phyloP scores from a whole-genome alignment of 163 green algal genomes.

The Scenedesmus sp. region DNA sequence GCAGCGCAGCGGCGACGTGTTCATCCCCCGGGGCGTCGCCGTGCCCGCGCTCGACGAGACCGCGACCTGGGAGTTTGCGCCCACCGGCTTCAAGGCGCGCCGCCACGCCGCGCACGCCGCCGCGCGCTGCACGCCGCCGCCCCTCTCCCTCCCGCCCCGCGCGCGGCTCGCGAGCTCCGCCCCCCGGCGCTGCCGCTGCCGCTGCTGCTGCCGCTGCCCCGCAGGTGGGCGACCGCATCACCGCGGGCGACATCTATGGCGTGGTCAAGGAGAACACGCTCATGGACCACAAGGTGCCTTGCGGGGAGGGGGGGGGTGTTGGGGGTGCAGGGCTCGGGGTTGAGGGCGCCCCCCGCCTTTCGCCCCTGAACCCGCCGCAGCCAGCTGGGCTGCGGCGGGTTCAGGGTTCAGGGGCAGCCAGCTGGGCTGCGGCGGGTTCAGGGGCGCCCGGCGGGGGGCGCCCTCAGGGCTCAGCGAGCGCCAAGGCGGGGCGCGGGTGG shows the following conservation, averaged over 20 bases:
- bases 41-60: conserved; percentile 89
- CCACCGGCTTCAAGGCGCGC: conserved; percentile 84
- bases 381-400: background rate
- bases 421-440: too few relatives aligned
- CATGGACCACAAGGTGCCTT: conserved; percentile 83
- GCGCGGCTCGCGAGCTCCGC: too few relatives aligned
- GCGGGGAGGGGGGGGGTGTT: too few relatives aligned
- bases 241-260: conserved; percentile 96
- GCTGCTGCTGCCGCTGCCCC: background rate
- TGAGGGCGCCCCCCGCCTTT: background rate
- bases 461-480: too few relatives aligned
- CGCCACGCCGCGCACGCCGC: background rate
- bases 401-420: background rate
- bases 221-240: conserved; percentile 93
- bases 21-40: conserved; percentile 97
- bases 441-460: too few relatives aligned
- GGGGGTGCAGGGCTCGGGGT: background rate
- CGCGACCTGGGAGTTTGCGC: conserved; percentile 93
- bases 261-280: conserved; percentile 96
- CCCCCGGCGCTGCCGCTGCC: background rate
- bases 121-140: too few relatives aligned
- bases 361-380: background rate
- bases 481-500: too few relatives aligned
- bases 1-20: conserved; percentile 75
- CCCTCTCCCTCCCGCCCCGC: too few relatives aligned